phyloP scores from a whole-genome alignment of 2,329 filamentous ascomycete genomes.

The Dactylellina parvicollis region DNA sequence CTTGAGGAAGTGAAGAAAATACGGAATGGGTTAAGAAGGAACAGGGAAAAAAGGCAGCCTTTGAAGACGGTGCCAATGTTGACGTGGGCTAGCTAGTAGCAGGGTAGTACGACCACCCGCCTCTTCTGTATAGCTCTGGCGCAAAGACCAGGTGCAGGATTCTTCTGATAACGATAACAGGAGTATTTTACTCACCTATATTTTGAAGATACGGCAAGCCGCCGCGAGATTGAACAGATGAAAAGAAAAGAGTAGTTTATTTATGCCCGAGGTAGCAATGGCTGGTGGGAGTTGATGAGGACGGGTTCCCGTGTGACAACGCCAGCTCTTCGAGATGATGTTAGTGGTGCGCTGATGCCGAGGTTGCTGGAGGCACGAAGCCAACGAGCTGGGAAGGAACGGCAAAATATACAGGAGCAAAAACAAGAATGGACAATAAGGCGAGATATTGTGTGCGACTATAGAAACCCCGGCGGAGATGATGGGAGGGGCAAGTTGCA shows the following conservation, averaged over 20 bases:
- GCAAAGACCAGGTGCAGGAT: conserved; percentile 9
- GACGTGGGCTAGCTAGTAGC: conserved; percentile 4
- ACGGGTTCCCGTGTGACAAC: conserved; percentile 11
- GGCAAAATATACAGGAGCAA: background rate
- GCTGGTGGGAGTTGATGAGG: background rate
- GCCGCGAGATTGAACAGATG: background rate
- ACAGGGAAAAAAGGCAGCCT: background rate
- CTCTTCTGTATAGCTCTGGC: conserved; percentile 6
- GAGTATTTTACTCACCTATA: background rate
- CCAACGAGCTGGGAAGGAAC: background rate
- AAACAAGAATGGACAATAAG: background rate
- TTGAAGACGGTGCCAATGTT: conserved; percentile 17
- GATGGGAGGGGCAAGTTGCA: background rate
- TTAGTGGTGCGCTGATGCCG: background rate
- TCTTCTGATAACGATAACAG: background rate
- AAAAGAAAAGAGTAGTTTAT: background rate
- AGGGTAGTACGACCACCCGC: background rate
- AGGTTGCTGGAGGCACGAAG: conserved; percentile 7
- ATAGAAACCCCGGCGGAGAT: background rate
- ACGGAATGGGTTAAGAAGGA: background rate
- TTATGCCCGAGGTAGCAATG: background rate
- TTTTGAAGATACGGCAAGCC: background rate
- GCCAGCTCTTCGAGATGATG: background rate
- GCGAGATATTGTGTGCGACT: background rate
- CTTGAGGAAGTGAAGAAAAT: conserved; percentile 1